A percentile compares a stretch with the other conserved stretches of the same genome.
Conservation (phyloP, 805 yeast species). For the Wickerhamomyces sydowiorum region DNA sequence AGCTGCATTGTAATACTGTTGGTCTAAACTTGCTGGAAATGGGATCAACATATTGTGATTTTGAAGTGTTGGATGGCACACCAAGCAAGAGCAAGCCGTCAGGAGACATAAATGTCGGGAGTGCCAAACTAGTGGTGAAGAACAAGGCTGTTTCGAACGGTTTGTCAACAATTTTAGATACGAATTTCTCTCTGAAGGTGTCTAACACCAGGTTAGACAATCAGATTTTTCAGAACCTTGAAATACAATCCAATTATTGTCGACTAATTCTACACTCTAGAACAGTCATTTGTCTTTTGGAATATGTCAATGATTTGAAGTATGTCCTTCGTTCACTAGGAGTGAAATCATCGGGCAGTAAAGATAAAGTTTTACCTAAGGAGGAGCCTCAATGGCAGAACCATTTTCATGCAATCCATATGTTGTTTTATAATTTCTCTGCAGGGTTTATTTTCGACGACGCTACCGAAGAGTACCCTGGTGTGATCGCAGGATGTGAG, state of each 20-base stretch:
- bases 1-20: neutral
- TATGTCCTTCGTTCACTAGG: neutral
- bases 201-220: conserved; percentile 29
- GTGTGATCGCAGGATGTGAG: conserved; percentile 76
- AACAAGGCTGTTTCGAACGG: conserved; percentile 28
- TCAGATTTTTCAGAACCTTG: conserved; percentile 37
- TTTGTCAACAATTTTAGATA: conserved; percentile 38
- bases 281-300: conserved; percentile 35
- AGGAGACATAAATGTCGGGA: conserved; percentile 20
- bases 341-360: neutral
- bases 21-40: neutral
- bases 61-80: neutral
- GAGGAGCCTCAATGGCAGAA: conserved; percentile 1
- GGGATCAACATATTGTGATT: neutral
- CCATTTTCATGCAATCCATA: conserved; percentile 44
- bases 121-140: conserved; percentile 24
- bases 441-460: conserved; percentile 73
- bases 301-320: conserved; percentile 25
- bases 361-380: neutral
- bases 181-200: conserved; percentile 38
- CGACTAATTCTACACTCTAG: conserved; percentile 54
- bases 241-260: conserved; percentile 52
- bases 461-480: conserved; percentile 42
- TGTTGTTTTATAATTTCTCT: conserved; percentile 60
- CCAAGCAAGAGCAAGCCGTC: conserved; percentile 4